A percentile compares a stretch with the other conserved stretches of the same genome.
Conservation (phyloP, 345 rosid genomes). For the Sonneratia alba region DNA sequence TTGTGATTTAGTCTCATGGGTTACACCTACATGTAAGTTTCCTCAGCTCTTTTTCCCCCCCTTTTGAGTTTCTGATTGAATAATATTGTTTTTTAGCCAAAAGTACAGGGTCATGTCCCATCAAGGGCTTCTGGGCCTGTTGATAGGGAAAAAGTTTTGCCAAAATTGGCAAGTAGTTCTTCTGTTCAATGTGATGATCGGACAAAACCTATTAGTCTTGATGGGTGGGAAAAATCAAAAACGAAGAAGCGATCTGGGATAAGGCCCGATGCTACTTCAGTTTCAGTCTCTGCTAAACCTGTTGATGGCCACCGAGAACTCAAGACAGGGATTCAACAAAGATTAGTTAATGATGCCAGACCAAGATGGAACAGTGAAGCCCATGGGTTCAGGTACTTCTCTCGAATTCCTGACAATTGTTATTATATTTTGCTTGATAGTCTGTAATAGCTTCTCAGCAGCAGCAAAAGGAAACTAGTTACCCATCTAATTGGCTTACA, state of each 20-base stretch:
- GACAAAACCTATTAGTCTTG: constrained; percentile 54
- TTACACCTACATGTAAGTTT: background rate
- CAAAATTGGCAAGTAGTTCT: constrained; percentile 46
- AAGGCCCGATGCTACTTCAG: constrained; percentile 53
- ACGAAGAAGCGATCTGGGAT: constrained; percentile 86
- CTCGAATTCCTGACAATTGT: constrained; percentile 4
- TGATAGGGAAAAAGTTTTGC: constrained; percentile 71
- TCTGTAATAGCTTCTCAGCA: background rate
- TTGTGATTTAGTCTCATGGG: background rate
- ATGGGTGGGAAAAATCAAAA: constrained; percentile 91
- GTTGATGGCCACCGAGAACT: constrained; percentile 60
- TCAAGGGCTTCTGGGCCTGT: constrained; percentile 53
- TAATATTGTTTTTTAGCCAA: constrained; percentile 36
- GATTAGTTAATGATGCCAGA: constrained; percentile 42
- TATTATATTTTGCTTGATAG: constrained; percentile 5
- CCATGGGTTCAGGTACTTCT: constrained; percentile 59
- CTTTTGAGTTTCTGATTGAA: background rate
- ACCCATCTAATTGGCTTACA: background rate
- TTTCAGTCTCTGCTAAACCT: constrained; percentile 41
- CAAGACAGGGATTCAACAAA: constrained; percentile 65
- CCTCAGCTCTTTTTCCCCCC: constrained; percentile 8
- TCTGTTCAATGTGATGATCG: constrained; percentile 63
- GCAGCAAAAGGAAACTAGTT: background rate
- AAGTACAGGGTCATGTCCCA: constrained; percentile 53
- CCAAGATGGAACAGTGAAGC: constrained; percentile 62